Conservation (phyloP, 2,329 filamentous ascomycete genomes). For the Phialocephala sp. region DNA sequence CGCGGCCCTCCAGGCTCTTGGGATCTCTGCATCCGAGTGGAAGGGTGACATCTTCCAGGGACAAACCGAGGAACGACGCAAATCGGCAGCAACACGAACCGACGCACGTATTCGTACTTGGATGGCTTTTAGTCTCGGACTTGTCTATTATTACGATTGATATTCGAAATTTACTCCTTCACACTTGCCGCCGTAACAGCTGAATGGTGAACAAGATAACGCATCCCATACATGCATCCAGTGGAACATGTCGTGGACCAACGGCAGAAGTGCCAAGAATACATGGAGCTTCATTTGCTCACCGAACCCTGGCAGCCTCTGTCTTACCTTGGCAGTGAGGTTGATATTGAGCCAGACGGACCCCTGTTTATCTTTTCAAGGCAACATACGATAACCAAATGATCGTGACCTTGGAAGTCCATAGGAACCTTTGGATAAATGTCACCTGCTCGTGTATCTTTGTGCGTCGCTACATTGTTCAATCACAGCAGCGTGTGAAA, state of each 20-base stretch:
- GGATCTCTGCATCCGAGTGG: background rate
- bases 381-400: conserved; percentile 2
- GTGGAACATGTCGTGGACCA: background rate
- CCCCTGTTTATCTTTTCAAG: conserved; percentile 11
- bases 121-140: background rate
- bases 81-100: background rate
- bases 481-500: background rate
- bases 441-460: background rate
- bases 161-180: background rate
- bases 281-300: background rate
- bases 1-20: background rate
- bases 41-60: background rate
- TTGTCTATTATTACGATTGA: background rate
- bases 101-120: background rate
- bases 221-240: background rate
- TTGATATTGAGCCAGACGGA: conserved; percentile 1
- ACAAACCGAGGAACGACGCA: conserved; percentile 1
- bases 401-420: background rate
- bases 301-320: conserved; percentile 2
- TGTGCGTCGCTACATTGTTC: background rate
- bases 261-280: conserved; percentile 1
- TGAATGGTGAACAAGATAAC: background rate
- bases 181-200: background rate
- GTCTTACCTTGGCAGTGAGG: conserved; percentile 9
- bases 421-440: conserved; percentile 8